A percentile compares a stretch with the other conserved stretches of the same genome.
Conservation (phyloP, 2,329 filamentous ascomycete genomes). For the Scolecobasidium constrictum region DNA sequence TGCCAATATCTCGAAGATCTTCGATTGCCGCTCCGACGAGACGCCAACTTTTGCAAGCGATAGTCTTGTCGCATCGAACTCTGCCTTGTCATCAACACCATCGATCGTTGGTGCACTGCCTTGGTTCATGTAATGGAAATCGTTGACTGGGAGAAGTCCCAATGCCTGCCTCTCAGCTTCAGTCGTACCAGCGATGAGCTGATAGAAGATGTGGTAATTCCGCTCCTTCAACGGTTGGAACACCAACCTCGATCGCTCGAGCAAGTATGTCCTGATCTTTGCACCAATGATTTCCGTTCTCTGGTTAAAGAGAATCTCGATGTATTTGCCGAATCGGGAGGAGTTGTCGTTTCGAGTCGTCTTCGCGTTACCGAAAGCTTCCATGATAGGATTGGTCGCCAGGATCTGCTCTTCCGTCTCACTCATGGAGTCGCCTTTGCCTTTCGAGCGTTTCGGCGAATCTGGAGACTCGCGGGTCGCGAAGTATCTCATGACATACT, state of each 20-base stretch:
- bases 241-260: slow-evolving; percentile 90
- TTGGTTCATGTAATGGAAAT: slow-evolving; percentile 95
- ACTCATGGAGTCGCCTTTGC: slow-evolving; percentile 71
- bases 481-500: slow-evolving; percentile 99
- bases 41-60: slow-evolving; percentile 87
- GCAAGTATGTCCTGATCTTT: slow-evolving; percentile 89
- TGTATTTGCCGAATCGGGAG: slow-evolving; percentile 97
- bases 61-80: slow-evolving; percentile 79
- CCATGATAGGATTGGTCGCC: slow-evolving; percentile 98
- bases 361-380: slow-evolving; percentile 98
- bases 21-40: slow-evolving; percentile 56
- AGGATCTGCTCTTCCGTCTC: slow-evolving; percentile 98
- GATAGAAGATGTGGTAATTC: slow-evolving; percentile 99
- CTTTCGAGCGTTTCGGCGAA: slow-evolving; percentile 68
- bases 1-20: slow-evolving; percentile 84
- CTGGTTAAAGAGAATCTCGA: slow-evolving; percentile 98
- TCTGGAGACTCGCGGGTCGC: slow-evolving; percentile 92
- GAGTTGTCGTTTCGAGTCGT: slow-evolving; percentile 99
- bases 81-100: slow-evolving; percentile 88
- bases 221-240: slow-evolving; percentile 96
- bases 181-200: slow-evolving; percentile 84
- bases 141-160: slow-evolving; percentile 67
- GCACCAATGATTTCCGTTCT: slow-evolving; percentile 94
- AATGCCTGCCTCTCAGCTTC: slow-evolving; percentile 73
- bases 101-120: slow-evolving; percentile 85